Conservation (phyloP, 805 yeast genomes). For the Candida broadrunensis region DNA sequence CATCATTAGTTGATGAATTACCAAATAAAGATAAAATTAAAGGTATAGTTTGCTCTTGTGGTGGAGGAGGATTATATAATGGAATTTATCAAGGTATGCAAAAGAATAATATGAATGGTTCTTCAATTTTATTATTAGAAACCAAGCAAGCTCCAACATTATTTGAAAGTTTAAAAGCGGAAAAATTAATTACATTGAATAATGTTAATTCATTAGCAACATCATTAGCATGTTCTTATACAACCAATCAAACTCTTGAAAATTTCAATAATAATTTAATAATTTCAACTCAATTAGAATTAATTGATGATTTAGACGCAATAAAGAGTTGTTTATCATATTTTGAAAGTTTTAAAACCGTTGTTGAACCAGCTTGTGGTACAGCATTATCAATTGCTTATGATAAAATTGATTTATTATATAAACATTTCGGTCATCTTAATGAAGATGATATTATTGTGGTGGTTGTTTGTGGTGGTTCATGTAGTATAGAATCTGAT, state of each 20-base stretch:
- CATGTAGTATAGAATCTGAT: conserved; percentile 9
- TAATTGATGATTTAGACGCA: conserved; percentile 52
- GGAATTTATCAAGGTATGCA: conserved; percentile 46
- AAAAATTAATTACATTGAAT: conserved; percentile 40
- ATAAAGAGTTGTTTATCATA: conserved; percentile 49
- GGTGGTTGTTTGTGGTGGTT: conserved; percentile 55
- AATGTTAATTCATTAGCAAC: conserved; percentile 57
- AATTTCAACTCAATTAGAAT: conserved; percentile 17
- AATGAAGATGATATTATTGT: conserved; percentile 43
- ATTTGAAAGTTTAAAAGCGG: conserved; percentile 45
- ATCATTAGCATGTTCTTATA: conserved; percentile 60
- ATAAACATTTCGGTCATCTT: conserved; percentile 21
- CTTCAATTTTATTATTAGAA: conserved; percentile 46
- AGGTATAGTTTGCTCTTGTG: conserved; percentile 52
- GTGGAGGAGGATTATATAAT: conserved; percentile 58
- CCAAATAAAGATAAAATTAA: conserved; percentile 25
- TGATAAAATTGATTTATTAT: conserved; percentile 26
- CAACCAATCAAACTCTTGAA: conserved; percentile 48
- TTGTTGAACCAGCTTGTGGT: conserved; percentile 74
- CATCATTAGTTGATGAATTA: conserved; percentile 46
- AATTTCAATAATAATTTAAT: conserved; percentile 20
- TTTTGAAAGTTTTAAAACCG: conserved; percentile 47
- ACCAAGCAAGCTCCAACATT: conserved; percentile 64
- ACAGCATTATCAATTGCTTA: conserved; percentile 60
- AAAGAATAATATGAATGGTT: conserved; percentile 20